Base-by-base conservation (phyloP, 2,329 filamentous ascomycete species). In the Herpomyces periplanetae region DNA sequence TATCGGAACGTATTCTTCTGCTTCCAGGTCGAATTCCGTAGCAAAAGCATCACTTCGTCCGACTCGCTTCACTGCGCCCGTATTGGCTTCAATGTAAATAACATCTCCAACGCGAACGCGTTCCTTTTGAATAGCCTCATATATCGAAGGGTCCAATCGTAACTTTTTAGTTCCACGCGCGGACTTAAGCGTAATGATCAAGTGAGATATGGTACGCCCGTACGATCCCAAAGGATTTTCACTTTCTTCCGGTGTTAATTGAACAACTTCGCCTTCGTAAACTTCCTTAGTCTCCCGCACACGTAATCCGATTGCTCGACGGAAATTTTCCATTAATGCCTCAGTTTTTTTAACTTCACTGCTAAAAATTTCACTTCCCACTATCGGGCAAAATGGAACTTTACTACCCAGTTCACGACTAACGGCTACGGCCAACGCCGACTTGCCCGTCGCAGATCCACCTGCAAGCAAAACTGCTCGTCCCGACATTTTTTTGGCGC, bases 261-360 rank as follows among this genome's bases (percentile, higher is more conserved):
- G 80, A 28, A 69, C 88, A 22, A 96, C 80, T 43, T 96, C 80
- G 35, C 80, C 80, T 44, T 96, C 80, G 42, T 91, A 96, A 23
- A 96, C 75, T 42, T 96, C 80, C 43, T 96, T 96, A 20, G 75
- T 88, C 49, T 96, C 80, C 33, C 80, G 69, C 28, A 96, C 80
- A 35, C 85, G 73, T 28, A 96, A 51, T 13, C 51, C 80, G 38
- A 96, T 96, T 23, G 80, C 80, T 35, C 80, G 53, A 36, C 80
- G 56, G 41, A 96, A 96, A 45, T 91, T 91, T 49, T 96, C 80
- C 80, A 91, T 91, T 36, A 96, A 45, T 28, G 85, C 64, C 41
- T 96, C 80, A 19, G 80, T 96, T 56, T 96, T 96, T 56, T 96
- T 96, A 27, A 96, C 73, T 42, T 96, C 80, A 17, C 75, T 63